Percentiles rank a stretch among this genome's conserved stretches.
Conservation (phyloP, 306 rosid genomes). For the Sicyos baderoa region DNA sequence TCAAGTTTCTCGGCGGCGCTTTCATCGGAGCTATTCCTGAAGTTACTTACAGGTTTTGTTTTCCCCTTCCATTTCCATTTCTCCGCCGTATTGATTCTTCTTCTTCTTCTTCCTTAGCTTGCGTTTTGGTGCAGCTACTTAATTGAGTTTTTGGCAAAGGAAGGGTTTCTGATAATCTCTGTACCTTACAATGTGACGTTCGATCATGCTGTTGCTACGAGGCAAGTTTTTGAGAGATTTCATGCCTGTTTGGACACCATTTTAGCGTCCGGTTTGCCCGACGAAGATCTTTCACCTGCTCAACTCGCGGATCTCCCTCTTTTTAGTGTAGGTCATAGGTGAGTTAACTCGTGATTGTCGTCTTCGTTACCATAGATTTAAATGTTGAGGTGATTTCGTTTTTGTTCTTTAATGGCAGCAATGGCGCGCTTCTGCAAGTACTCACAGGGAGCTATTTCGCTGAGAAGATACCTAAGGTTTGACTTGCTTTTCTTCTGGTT, state of each 20-base stretch:
- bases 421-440: slow-evolving; percentile 49
- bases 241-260: slow-evolving; percentile 55
- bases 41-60: slow-evolving; percentile 64
- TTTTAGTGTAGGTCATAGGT: slow-evolving; percentile 91
- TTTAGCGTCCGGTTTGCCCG: slow-evolving; percentile 58
- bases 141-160: slow-evolving; percentile 59
- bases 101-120: background rate
- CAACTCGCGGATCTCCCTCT: slow-evolving; percentile 63
- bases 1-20: slow-evolving; percentile 92
- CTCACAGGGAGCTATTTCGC: slow-evolving; percentile 45
- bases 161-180: slow-evolving; percentile 62
- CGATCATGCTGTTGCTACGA: slow-evolving; percentile 66
- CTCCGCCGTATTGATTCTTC: slow-evolving; percentile 13
- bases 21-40: slow-evolving; percentile 93
- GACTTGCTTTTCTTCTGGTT: slow-evolving; percentile 19
- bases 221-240: slow-evolving; percentile 71
- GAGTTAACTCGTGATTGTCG: slow-evolving; percentile 11
- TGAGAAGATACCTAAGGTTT: slow-evolving; percentile 41
- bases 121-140: slow-evolving; percentile 45
- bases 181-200: slow-evolving; percentile 92
- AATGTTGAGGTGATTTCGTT: background rate
- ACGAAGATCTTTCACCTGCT: slow-evolving; percentile 46
- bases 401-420: slow-evolving; percentile 23
- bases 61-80: background rate
- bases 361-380: background rate